Evolutionary conservation across 148 eudicot species (phyloP).

Genomic region (Arctostaphylos glauca): DNA sequence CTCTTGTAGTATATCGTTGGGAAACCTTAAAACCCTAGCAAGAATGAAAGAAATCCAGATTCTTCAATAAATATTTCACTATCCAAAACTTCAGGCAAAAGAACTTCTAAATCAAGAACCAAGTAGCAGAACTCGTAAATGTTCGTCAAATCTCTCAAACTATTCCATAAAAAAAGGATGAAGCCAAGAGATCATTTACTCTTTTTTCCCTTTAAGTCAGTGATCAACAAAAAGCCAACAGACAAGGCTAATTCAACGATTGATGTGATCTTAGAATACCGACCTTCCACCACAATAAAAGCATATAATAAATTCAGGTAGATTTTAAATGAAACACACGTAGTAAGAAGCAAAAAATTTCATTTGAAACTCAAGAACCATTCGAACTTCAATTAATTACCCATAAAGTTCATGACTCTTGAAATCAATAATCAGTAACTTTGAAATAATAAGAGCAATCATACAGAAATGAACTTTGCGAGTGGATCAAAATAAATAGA

Average conservation of each 20-base stretch:
- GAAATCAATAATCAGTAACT: background rate
- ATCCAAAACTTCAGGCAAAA: background rate
- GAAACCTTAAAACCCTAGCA: background rate
- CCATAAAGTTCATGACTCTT: background rate
- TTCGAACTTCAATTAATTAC: background rate
- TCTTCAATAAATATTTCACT: background rate
- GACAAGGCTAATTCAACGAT: background rate
- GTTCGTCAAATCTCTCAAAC: background rate
- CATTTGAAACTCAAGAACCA: background rate
- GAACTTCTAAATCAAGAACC: background rate
- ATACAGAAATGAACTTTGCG: too few species aligned
- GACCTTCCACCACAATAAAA: background rate
- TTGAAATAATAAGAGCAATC: background rate
- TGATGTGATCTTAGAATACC: background rate
- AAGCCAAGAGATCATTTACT: background rate
- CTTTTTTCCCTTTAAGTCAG: background rate
- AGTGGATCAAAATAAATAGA: background rate
- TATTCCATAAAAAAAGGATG: background rate
- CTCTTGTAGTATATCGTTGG: background rate
- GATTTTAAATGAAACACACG: background rate
- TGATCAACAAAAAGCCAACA: background rate
- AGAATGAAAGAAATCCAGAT: constrained; percentile 2
- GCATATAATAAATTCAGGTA: background rate
- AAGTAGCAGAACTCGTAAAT: background rate
- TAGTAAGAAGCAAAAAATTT: background rate